Percentiles rank a stretch among this genome's conserved stretches.
These are phyloP conservation scores for Ophiostoma australiae DNA, from an alignment of 2,329 filamentous ascomycete species.

Conservation along the genomic window DNA sequence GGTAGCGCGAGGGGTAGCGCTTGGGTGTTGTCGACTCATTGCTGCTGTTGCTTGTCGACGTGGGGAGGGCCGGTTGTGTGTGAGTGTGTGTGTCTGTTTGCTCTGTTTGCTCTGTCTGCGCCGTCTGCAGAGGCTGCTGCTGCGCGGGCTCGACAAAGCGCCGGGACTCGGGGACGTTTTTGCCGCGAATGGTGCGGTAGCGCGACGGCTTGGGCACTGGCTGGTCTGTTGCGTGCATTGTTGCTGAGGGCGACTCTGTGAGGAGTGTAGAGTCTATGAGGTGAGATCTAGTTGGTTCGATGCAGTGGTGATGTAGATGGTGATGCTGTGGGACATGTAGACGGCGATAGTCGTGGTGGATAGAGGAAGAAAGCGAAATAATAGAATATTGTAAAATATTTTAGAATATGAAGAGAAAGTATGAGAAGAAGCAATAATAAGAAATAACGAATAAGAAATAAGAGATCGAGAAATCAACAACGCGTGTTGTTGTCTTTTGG, in stretches of 20 bases:
- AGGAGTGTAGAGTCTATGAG: constrained; percentile 3
- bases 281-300: neutral
- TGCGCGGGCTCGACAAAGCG: constrained; percentile 24
- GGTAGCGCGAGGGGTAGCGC: constrained; percentile 13
- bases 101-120: neutral
- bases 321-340: neutral
- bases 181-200: constrained; percentile 35
- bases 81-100: neutral
- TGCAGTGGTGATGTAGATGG: too few species aligned
- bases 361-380: neutral
- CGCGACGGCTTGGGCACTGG: constrained; percentile 33
- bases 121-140: constrained; percentile 1
- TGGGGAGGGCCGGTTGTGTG: neutral
- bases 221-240: constrained; percentile 23
- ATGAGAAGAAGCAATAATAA: neutral
- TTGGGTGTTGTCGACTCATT: neutral
- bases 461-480: neutral
- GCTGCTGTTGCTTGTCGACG: constrained; percentile 10
- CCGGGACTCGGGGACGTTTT: constrained; percentile 32
- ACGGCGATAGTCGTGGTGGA: neutral
- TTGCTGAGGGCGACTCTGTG: neutral
- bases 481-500: neutral
- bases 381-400: neutral
- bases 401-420: neutral
- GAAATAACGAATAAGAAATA: neutral